These are phyloP conservation scores for Liquidambar formosana DNA, from an alignment of 164 flowering plant genomes.

Conservation along the genomic window DNA sequence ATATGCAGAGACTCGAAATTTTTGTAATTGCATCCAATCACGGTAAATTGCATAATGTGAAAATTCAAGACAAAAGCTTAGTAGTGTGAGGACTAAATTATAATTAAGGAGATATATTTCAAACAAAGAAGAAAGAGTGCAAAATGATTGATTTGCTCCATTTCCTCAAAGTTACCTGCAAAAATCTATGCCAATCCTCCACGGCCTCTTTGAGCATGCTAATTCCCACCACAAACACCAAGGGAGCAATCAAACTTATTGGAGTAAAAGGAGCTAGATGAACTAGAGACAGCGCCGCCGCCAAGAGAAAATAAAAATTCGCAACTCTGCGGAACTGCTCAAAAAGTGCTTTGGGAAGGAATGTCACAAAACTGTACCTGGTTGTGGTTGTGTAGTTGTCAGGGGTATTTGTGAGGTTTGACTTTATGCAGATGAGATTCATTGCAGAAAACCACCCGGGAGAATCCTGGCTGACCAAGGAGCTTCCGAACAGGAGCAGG, in stretches of 20 bases:
- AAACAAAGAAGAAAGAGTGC: too few species aligned
- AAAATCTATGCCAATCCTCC: slow-evolving; percentile 67
- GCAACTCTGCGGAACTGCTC: slow-evolving; percentile 79
- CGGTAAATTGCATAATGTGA: too few species aligned
- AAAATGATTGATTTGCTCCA: too few species aligned
- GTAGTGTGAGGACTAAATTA: too few species aligned
- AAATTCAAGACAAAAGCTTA: too few species aligned
- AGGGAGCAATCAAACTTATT: slow-evolving; percentile 53
- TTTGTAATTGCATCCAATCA: too few species aligned
- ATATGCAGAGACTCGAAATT: too few species aligned
- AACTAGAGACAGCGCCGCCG: slow-evolving; percentile 44
- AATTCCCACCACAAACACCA: slow-evolving; percentile 63
- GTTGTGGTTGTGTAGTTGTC: slow-evolving; percentile 52
- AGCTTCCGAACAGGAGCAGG: slow-evolving; percentile 19
- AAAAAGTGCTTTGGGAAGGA: slow-evolving; percentile 62
- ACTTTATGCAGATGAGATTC: slow-evolving; percentile 39
- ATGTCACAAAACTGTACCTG: slow-evolving; percentile 53
- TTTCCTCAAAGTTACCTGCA: slow-evolving; percentile 40
- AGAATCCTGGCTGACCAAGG: slow-evolving; percentile 52
- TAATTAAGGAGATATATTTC: too few species aligned
- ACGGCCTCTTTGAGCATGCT: slow-evolving; percentile 67
- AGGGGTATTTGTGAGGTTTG: slow-evolving; percentile 41
- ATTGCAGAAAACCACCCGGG: slow-evolving; percentile 61
- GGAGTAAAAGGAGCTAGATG: slow-evolving; percentile 41
- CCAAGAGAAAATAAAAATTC: slow-evolving; percentile 62